Evolutionary conservation across 2,329 filamentous ascomycete genomes (phyloP).

Genomic region (Pseudohalonectria lignicola): DNA sequence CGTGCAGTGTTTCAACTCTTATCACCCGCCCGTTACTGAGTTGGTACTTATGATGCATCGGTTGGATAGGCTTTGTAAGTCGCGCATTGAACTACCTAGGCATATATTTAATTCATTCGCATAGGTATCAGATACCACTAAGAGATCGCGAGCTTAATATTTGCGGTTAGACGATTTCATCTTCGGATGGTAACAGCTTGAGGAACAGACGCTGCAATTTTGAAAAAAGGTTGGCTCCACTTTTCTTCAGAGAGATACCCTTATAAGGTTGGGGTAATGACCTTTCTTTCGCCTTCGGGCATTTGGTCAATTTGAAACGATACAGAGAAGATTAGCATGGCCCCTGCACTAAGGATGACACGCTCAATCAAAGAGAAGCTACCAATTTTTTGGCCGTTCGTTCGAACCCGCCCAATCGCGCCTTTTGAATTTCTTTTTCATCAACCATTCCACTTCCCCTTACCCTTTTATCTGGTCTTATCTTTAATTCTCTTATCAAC

Average conservation of each 20-base stretch:
- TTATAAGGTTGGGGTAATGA: background rate
- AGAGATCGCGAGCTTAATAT: too few species aligned
- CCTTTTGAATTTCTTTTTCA: background rate
- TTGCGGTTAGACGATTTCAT: background rate
- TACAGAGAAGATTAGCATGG: constrained; percentile 17
- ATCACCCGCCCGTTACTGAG: too few species aligned
- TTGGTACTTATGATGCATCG: too few species aligned
- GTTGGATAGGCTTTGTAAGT: too few species aligned
- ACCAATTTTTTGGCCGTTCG: constrained; percentile 45
- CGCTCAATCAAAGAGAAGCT: constrained; percentile 57
- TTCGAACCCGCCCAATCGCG: background rate
- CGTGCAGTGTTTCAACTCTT: too few species aligned
- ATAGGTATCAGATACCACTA: too few species aligned
- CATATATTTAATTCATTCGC: too few species aligned
- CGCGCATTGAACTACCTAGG: too few species aligned
- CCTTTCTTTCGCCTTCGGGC: constrained; percentile 12
- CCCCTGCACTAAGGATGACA: constrained; percentile 78
- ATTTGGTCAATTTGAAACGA: constrained; percentile 17
- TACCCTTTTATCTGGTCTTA: background rate
- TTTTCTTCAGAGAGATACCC: background rate
- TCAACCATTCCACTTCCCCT: background rate
- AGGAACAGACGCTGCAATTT: too few species aligned
- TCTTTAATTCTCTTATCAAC: background rate
- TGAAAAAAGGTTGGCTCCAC: too few species aligned
- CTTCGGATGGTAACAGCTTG: background rate